Evolutionary conservation across 1,284 basidiomycete genomes (phyloP).

Genomic region (Pascua sp.): DNA sequence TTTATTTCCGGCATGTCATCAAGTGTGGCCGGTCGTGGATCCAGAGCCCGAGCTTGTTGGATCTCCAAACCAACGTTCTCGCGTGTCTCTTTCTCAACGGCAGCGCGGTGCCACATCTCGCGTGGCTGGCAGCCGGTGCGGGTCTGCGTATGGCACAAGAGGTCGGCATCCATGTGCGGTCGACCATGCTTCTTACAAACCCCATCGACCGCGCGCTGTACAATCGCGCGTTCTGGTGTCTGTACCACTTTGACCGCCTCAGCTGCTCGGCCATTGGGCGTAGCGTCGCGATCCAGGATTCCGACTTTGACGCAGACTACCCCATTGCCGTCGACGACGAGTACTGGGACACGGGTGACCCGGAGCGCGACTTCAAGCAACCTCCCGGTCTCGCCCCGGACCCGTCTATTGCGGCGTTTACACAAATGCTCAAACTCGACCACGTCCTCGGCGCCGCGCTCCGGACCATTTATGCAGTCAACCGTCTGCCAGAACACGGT

Average conservation of each 20-base stretch:
- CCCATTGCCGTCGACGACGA: constrained; percentile 82
- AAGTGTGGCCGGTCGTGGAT: constrained; percentile 57
- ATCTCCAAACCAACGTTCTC: constrained; percentile 62
- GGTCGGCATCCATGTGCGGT: constrained; percentile 46
- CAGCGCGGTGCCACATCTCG: constrained; percentile 64
- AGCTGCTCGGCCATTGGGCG: constrained; percentile 70
- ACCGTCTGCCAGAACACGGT: constrained; percentile 57
- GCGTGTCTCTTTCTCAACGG: constrained; percentile 54
- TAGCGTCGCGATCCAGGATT: constrained; percentile 76
- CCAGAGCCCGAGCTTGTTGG: constrained; percentile 63
- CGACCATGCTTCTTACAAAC: constrained; percentile 34
- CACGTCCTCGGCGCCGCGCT: constrained; percentile 68
- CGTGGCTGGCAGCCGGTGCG: constrained; percentile 68
- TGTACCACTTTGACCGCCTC: constrained; percentile 52
- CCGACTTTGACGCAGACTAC: constrained; percentile 75
- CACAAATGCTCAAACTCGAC: constrained; percentile 63
- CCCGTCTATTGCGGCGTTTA: constrained; percentile 60
- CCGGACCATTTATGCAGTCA: constrained; percentile 69
- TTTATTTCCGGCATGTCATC: constrained; percentile 64
- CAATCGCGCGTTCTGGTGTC: constrained; percentile 75
- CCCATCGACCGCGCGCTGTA: constrained; percentile 62
- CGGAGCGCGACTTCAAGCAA: constrained; percentile 57
- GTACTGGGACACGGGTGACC: constrained; percentile 61
- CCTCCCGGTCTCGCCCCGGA: constrained; percentile 52
- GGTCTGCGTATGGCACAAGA: constrained; percentile 62